Conservation (phyloP, 2,329 filamentous ascomycete species). For the Ophiostoma ulmi region DNA sequence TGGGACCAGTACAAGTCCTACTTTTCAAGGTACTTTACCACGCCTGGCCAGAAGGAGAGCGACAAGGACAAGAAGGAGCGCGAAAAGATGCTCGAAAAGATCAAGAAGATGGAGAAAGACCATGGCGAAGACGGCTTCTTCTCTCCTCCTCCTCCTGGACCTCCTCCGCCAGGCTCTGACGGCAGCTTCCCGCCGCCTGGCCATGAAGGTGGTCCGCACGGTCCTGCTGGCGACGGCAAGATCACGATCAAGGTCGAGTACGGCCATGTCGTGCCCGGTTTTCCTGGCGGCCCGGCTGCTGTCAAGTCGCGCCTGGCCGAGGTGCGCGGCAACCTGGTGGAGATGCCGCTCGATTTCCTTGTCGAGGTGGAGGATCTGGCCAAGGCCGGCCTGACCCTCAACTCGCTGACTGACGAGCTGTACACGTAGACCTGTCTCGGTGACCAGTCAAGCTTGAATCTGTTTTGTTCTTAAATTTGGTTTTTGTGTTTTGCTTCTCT, state of each 20-base stretch:
- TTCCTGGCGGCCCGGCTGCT: constrained; percentile 66
- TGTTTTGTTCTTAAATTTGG: neutral
- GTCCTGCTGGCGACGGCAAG: constrained; percentile 33
- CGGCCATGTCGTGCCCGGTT: constrained; percentile 80
- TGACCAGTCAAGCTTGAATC: neutral
- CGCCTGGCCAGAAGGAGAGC: constrained; percentile 44
- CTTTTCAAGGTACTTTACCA: constrained; percentile 62
- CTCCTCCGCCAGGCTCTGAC: neutral
- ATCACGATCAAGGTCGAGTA: constrained; percentile 58
- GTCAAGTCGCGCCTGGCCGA: constrained; percentile 61
- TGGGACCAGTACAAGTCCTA: constrained; percentile 72
- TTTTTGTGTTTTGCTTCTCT: neutral
- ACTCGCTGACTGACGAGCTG: constrained; percentile 65
- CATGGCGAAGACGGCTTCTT: constrained; percentile 7
- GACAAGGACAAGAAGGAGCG: constrained; percentile 35
- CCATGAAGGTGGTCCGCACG: constrained; percentile 29
- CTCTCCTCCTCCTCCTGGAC: neutral
- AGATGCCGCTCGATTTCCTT: constrained; percentile 88
- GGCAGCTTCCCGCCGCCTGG: constrained; percentile 1
- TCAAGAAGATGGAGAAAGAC: constrained; percentile 9
- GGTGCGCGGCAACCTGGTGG: constrained; percentile 67
- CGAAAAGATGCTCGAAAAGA: constrained; percentile 34
- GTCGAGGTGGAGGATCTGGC: constrained; percentile 79
- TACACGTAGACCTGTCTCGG: constrained; percentile 51
- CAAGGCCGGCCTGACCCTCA: constrained; percentile 69